Evolutionary conservation across 2,329 filamentous ascomycete genomes (phyloP).

Genomic region (Colletotrichum phormii): DNA sequence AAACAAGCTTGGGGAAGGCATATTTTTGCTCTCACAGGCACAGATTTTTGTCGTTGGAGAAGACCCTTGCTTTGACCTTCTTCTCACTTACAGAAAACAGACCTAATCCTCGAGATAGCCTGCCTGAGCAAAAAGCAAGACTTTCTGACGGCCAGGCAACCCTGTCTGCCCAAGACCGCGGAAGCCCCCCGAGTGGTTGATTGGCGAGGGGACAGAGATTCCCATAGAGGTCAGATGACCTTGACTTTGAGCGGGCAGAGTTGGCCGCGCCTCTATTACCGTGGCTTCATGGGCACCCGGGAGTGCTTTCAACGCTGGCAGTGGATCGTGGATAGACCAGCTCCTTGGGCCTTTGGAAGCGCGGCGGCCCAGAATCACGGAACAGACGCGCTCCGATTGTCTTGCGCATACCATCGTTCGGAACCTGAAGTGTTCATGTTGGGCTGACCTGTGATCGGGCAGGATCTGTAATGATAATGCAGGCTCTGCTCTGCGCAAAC

Average conservation of each 20-base stretch:
- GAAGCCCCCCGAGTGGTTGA: constrained; percentile 13
- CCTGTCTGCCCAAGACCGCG: not conserved
- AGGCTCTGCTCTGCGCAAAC: not conserved
- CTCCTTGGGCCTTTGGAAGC: not conserved
- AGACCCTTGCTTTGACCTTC: constrained; percentile 21
- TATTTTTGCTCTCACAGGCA: not conserved
- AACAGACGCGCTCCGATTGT: not conserved
- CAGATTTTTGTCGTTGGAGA: not conserved
- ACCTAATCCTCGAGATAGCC: not conserved
- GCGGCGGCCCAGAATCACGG: not conserved
- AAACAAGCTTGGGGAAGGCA: not conserved
- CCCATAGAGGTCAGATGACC: not conserved
- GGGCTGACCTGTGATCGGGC: not conserved
- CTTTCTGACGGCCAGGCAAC: not conserved
- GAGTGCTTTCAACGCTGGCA: not conserved
- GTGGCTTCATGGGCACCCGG: not conserved
- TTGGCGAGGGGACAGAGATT: not conserved
- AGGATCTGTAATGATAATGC: not conserved
- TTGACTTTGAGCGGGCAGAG: not conserved
- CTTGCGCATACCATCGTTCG: not conserved
- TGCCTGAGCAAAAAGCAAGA: not conserved
- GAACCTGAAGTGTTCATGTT: not conserved
- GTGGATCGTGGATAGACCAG: not conserved
- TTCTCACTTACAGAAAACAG: not conserved
- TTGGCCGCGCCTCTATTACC: not conserved